These are phyloP conservation scores for Corylus americana DNA, from an alignment of 306 rosid species.

Conservation along the genomic window DNA sequence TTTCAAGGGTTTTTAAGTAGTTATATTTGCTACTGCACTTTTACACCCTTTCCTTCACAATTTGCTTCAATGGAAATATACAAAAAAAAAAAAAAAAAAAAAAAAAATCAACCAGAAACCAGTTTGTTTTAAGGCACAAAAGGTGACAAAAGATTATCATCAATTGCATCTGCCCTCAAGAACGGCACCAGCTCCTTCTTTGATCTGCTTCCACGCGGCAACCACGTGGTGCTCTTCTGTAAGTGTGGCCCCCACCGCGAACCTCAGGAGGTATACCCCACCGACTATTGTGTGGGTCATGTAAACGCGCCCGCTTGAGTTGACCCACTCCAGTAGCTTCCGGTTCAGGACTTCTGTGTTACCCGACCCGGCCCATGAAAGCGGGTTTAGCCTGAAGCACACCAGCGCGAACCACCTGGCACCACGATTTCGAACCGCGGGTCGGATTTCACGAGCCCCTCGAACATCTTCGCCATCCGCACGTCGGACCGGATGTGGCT, in stretches of 20 bases:
- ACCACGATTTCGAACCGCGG: conserved; percentile 49
- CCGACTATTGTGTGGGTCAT: conserved; percentile 42
- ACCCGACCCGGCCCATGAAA: not conserved
- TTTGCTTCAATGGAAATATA: no score
- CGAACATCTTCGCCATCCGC: conserved; percentile 51
- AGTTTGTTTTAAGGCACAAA: no score
- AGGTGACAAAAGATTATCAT: no score
- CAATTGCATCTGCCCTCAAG: not conserved
- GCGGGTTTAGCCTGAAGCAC: conserved; percentile 54
- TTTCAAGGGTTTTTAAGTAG: no score
- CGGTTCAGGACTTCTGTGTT: conserved; percentile 27
- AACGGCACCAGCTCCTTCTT: conserved; percentile 27
- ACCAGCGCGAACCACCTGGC: conserved; percentile 46
- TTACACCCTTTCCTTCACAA: no score
- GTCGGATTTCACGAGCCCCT: conserved; percentile 46
- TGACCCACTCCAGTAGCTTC: conserved; percentile 37
- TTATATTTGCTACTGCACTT: no score
- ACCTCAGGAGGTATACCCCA: conserved; percentile 35
- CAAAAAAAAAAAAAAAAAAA: no score
- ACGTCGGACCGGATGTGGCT: conserved; percentile 50
- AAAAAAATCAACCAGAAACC: no score
- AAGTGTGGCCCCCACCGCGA: conserved; percentile 36
- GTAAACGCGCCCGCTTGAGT: conserved; percentile 30
- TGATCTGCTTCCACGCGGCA: conserved; percentile 36
- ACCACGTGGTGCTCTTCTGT: conserved; percentile 35